Conservation (phyloP, 352 stramenopile species). For the Halophytophthora polymorphica region DNA sequence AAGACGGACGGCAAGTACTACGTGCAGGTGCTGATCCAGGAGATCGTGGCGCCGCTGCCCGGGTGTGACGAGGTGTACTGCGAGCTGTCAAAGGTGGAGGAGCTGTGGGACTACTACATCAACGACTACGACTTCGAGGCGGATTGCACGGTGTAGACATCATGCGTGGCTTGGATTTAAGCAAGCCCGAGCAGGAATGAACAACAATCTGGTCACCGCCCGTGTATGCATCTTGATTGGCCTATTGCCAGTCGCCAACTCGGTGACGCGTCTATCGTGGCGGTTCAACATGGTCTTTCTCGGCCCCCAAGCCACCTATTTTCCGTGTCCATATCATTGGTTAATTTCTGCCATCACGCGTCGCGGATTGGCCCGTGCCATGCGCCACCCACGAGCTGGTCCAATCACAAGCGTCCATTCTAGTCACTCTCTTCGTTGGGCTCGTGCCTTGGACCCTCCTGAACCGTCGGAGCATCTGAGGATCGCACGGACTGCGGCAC, state of each 20-base stretch:
- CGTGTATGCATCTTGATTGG: background rate
- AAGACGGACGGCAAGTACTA: constrained; percentile 40
- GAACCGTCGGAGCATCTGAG: constrained; percentile 10
- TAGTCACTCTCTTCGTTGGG: constrained; percentile 6
- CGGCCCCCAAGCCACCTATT: too few relatives aligned
- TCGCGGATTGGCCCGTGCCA: constrained; percentile 25
- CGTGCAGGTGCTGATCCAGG: constrained; percentile 52
- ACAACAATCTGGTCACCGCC: background rate
- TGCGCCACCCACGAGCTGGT: constrained; percentile 12
- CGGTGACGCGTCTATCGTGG: too few relatives aligned
- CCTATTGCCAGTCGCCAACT: too few relatives aligned
- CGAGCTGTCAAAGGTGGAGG: constrained; percentile 38
- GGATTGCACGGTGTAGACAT: constrained; percentile 25
- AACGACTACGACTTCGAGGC: constrained; percentile 35
- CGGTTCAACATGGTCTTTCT: too few relatives aligned
- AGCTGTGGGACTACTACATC: constrained; percentile 58
- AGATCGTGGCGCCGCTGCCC: constrained; percentile 32
- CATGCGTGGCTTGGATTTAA: too few relatives aligned
- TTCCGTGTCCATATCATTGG: too few relatives aligned
- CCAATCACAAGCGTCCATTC: constrained; percentile 13
- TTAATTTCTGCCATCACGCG: background rate
- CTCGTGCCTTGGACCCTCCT: constrained; percentile 24
- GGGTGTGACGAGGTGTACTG: constrained; percentile 48
- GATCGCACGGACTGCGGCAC: constrained; percentile 6
- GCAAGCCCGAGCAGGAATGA: too few relatives aligned